phyloP scores from a whole-genome alignment of 2,329 filamentous ascomycete genomes.

The Scleromitrula shiraiana region DNA sequence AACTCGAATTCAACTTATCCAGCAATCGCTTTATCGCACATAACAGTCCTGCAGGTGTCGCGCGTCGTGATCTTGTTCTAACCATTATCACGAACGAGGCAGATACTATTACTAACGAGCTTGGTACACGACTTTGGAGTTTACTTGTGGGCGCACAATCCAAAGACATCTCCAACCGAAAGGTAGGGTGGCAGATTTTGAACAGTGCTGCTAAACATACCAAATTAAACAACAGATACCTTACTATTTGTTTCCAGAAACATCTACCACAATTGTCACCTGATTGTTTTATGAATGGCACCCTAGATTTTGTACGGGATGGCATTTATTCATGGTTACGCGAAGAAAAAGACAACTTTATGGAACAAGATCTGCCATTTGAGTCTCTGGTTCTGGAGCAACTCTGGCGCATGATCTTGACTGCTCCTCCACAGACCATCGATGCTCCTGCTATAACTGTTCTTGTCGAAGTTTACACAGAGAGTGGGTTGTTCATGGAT shows the following conservation, averaged over 20 bases:
- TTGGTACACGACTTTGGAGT: conserved; percentile 62
- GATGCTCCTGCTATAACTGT: conserved; percentile 60
- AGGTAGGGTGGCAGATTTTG: conserved; percentile 62
- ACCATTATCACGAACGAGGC: conserved; percentile 54
- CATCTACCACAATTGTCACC: conserved; percentile 52
- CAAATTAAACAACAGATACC: conserved; percentile 46
- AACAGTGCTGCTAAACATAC: conserved; percentile 38
- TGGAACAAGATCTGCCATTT: conserved; percentile 45
- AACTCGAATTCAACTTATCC: conserved; percentile 44
- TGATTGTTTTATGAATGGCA: conserved; percentile 49
- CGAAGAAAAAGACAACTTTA: conserved; percentile 37
- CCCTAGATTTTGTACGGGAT: conserved; percentile 55
- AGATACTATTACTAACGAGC: conserved; percentile 50
- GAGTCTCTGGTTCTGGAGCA: conserved; percentile 54
- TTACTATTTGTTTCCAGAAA: conserved; percentile 43
- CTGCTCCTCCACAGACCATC: conserved; percentile 55
- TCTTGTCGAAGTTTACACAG: conserved; percentile 67
- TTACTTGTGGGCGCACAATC: conserved; percentile 60
- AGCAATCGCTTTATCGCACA: conserved; percentile 14
- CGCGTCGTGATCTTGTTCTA: conserved; percentile 49
- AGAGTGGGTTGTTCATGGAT: conserved; percentile 42
- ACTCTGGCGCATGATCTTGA: conserved; percentile 76
- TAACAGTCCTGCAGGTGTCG: conserved; percentile 41
- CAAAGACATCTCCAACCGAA: conserved; percentile 51
- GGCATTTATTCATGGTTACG: conserved; percentile 42